phyloP scores from a whole-genome alignment of 495 filamentous ascomycete genomes.

The Aspergillus hancockii region DNA sequence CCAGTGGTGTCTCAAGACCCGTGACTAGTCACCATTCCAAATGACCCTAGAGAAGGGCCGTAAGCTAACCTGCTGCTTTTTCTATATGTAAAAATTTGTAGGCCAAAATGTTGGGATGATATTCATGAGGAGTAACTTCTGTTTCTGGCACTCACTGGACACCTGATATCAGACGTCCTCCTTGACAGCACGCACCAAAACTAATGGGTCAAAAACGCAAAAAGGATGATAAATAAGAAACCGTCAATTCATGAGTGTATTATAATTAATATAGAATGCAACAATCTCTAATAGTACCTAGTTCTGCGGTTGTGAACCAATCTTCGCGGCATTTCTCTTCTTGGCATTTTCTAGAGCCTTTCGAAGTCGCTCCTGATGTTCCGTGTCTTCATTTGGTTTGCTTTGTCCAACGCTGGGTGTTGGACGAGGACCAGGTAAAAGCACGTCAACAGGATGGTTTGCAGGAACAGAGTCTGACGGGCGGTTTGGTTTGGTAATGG shows the following conservation, averaged over 20 bases:
- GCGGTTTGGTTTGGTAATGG: slow-evolving; percentile 21
- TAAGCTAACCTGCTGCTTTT: too few relatives aligned
- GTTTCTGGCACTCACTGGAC: too few relatives aligned
- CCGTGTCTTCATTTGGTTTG: slow-evolving; percentile 29
- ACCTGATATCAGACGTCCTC: not conserved
- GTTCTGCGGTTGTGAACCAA: slow-evolving; percentile 8
- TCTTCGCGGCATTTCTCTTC: slow-evolving; percentile 48
- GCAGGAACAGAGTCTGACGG: slow-evolving; percentile 15
- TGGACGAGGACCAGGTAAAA: slow-evolving; percentile 23
- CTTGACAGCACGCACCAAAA: not conserved
- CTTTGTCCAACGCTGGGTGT: slow-evolving; percentile 16
- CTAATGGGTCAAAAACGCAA: not conserved
- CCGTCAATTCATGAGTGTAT: slow-evolving; percentile 25
- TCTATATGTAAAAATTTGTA: too few relatives aligned
- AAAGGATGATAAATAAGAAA: slow-evolving; percentile 17
- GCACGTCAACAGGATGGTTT: slow-evolving; percentile 20
- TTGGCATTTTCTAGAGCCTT: slow-evolving; percentile 52
- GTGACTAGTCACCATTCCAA: too few relatives aligned
- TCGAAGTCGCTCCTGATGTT: slow-evolving; percentile 47
- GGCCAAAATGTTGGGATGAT: too few relatives aligned
- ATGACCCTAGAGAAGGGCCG: too few relatives aligned
- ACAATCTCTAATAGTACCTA: not conserved
- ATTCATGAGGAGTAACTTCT: too few relatives aligned
- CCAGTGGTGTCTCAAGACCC: too few relatives aligned
- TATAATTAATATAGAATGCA: slow-evolving; percentile 2